Conservation (phyloP, 345 rosid genomes). For the Eucalyptus coolabah region DNA sequence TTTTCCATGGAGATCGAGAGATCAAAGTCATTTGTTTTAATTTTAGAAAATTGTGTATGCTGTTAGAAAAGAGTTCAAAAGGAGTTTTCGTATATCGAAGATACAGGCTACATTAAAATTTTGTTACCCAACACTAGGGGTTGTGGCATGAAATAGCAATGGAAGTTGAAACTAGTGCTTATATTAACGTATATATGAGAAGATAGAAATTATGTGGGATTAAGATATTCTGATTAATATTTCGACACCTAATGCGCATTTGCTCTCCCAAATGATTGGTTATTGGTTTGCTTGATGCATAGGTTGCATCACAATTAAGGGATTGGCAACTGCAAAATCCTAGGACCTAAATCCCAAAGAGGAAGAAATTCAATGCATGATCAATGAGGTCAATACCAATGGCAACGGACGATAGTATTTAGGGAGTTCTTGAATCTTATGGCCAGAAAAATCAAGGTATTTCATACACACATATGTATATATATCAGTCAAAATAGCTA, state of each 20-base stretch:
- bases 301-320: slow-evolving; percentile 58
- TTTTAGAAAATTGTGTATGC: neutral
- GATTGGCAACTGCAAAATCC: slow-evolving; percentile 32
- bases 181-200: neutral
- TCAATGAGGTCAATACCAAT: slow-evolving; percentile 37
- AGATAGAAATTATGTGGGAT: neutral
- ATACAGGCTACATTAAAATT: neutral
- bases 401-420: slow-evolving; percentile 46
- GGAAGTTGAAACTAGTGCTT: neutral
- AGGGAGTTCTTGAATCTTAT: slow-evolving; percentile 60
- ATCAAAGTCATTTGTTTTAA: neutral
- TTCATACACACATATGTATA: too few species aligned
- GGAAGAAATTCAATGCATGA: slow-evolving; percentile 47
- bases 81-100: neutral
- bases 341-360: slow-evolving; percentile 36
- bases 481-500: too few species aligned
- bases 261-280: neutral
- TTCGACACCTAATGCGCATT: neutral
- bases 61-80: too few species aligned
- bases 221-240: neutral
- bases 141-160: neutral
- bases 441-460: slow-evolving; percentile 58
- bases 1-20: neutral
- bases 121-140: neutral
- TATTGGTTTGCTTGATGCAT: neutral